phyloP scores from a whole-genome alignment of 164 flowering plant species.

The Chimonanthus salicifolius region DNA sequence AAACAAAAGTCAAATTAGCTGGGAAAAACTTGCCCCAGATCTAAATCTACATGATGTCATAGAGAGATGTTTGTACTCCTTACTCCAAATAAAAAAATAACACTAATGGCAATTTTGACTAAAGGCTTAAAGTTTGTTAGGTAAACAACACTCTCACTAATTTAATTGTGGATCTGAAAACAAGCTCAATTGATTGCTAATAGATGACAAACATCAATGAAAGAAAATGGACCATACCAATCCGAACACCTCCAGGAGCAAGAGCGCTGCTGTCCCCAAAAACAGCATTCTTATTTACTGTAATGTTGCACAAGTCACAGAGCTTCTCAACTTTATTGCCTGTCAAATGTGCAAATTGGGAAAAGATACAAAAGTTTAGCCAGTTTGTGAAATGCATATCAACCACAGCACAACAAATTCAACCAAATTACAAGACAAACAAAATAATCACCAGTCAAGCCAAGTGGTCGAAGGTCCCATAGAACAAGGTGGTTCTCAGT shows the following conservation, averaged over 20 bases:
- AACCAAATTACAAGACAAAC: background rate
- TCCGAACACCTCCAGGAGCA: constrained; percentile 95
- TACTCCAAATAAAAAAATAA: too few species aligned
- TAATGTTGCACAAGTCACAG: constrained; percentile 84
- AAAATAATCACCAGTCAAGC: constrained; percentile 76
- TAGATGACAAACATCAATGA: background rate
- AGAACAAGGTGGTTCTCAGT: constrained; percentile 99
- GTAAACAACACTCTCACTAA: too few species aligned
- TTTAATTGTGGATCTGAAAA: too few species aligned
- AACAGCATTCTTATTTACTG: constrained; percentile 97
- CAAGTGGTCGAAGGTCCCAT: constrained; percentile 99
- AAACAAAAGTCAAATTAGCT: too few species aligned
- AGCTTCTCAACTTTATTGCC: constrained; percentile 98
- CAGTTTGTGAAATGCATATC: background rate
- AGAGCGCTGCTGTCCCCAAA: constrained; percentile 99
- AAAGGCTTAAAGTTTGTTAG: too few species aligned
- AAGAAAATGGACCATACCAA: constrained; percentile 45
- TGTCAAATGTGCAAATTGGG: constrained; percentile 19
- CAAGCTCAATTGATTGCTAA: background rate
- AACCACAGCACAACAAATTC: background rate
- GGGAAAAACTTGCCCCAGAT: too few species aligned
- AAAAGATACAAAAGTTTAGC: background rate
- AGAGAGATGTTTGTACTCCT: too few species aligned
- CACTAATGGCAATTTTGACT: too few species aligned
- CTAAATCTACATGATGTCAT: too few species aligned